Evolutionary conservation across 1,284 basidiomycete species (phyloP).

Genomic region (Sanghuangporus sanghuang): DNA sequence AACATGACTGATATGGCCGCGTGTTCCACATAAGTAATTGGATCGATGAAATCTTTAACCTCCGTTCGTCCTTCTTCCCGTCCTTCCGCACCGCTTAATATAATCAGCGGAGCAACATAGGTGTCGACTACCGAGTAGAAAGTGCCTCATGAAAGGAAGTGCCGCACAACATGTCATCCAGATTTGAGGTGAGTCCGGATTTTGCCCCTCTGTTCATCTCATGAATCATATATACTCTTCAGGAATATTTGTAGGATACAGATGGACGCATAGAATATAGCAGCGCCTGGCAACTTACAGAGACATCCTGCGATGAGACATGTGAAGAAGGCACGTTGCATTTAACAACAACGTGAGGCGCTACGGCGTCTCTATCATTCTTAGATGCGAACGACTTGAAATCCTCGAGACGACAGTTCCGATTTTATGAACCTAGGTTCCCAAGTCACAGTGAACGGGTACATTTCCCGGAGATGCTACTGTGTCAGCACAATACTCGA

Average conservation of each 20-base stretch:
- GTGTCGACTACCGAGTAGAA: no score
- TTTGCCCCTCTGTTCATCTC: no score
- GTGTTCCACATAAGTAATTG: no score
- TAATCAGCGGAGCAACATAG: no score
- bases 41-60: no score
- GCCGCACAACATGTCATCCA: no score
- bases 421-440: background rate
- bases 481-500: background rate
- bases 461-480: background rate
- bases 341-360: background rate
- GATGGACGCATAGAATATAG: background rate
- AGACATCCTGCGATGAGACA: background rate
- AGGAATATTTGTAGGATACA: background rate
- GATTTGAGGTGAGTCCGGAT: no score
- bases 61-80: background rate
- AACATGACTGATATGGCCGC: background rate
- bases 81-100: background rate
- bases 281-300: background rate
- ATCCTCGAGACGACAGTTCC: background rate
- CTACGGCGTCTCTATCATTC: background rate
- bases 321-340: background rate
- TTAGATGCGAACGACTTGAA: background rate
- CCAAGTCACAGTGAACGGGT: background rate
- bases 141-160: no score
- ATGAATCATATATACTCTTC: no score